Base-by-base conservation (phyloP, 2,329 filamentous ascomycete genomes). In the Aspergillus sp. region DNA sequence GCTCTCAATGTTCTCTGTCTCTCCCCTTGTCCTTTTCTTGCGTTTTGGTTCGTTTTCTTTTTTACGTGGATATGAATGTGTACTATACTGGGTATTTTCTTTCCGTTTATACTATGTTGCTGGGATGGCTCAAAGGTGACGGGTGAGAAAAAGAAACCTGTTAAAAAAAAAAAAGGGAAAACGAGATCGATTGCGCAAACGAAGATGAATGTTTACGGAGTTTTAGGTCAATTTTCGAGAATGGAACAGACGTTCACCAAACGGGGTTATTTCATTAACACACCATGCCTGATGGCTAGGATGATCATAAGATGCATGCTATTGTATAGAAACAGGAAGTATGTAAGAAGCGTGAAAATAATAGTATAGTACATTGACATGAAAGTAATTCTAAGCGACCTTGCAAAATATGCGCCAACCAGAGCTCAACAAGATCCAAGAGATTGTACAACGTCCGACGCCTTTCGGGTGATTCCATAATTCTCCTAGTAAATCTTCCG, bases 131-230 rank as follows among this genome's bases (percentile, higher is more conserved):
- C 28, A 49, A 30, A 23, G 22, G 50, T 25, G 34, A 34, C 38
- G 25, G 31, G 28, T 38, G 46, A 22, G 19, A 34, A 83, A 68
- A 81, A 80, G 68, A 76, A 60, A 75, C 38, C 69, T 71, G 34
- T 78, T 79, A 23, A 46, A 69, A 71, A 46, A 78, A 79, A 28
- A 28, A 19, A 19, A 19, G 19, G 23, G 25, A 59, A 49, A 54
- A 28, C 66, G 65, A 60, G 63, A 67, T 15, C 34, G 34, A 17
- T 41, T 41, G 11, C 17, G 55, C 58, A 48, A 28, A n/a, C 8
- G 43, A 43, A 53, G 50, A 9, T 30, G 28, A 28, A 22, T 28
- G 48, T 38, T 34, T 17, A 60, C 30, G 47, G 22, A 30, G 34
- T 58, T 47, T 15, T 62, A 66, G n/a, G 23, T 8, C 45, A 7